Evolutionary conservation across 202 grass and related monocot genomes (phyloP).

Genomic region (Sporobolus alterniflorus): DNA sequence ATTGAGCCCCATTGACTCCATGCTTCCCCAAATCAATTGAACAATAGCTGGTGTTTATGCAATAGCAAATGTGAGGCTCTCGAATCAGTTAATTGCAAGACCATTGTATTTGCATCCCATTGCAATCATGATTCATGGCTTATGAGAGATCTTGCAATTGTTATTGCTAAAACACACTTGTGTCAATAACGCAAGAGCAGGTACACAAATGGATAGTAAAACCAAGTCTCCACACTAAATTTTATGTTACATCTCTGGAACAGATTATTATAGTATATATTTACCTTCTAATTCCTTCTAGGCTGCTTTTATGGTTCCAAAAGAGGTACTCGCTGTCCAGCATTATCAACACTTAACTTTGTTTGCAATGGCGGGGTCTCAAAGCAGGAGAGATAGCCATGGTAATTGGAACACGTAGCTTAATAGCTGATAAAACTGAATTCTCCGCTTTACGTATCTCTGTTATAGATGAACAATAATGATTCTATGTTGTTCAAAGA

Average conservation of each 20-base stretch:
- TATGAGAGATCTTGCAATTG: too few species aligned
- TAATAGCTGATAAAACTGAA: constrained; percentile 84
- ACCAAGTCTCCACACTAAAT: too few species aligned
- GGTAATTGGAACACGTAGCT: constrained; percentile 95
- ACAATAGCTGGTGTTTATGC: too few species aligned
- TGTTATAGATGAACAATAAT: constrained; percentile 89
- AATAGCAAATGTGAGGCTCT: too few species aligned
- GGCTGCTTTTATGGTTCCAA: constrained; percentile 98
- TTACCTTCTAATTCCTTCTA: constrained; percentile 45
- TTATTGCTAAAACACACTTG: too few species aligned
- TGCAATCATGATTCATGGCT: too few species aligned
- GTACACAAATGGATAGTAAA: too few species aligned
- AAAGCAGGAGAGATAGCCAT: constrained; percentile 81
- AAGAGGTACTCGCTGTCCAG: constrained; percentile 84
- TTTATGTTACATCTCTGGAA: too few species aligned
- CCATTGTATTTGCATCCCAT: too few species aligned
- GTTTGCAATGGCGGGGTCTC: constrained; percentile 69
- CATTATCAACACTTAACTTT: constrained; percentile 80
- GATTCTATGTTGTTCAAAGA: constrained; percentile 89
- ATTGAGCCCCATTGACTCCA: too few species aligned
- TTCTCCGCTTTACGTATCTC: constrained; percentile 75
- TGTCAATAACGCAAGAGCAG: constrained; percentile 19
- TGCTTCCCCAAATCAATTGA: too few species aligned
- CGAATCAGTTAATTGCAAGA: too few species aligned
- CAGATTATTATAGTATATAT: constrained; percentile 9